Evolutionary conservation across 2,329 filamentous ascomycete species (phyloP), one percentile per base, ranked within the genome.

Genomic region (Aspergillus latus): DNA sequence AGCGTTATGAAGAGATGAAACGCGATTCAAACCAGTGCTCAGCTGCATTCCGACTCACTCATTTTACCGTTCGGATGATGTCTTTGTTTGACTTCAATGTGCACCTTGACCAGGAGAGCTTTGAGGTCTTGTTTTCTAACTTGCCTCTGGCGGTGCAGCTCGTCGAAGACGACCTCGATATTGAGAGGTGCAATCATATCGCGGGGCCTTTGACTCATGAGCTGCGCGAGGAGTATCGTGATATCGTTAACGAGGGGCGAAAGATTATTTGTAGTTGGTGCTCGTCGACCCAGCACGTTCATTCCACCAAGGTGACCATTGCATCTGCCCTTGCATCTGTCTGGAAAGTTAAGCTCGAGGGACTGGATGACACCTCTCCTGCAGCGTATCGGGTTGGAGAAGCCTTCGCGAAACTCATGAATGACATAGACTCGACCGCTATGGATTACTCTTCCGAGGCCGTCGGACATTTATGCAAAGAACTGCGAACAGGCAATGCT

Each of bases 21-120:
- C 80, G 87, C 43, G 92, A 96, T 68, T 77, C 81, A 3, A 82
- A 84, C 61, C 89, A 89, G 0, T 84, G 86, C 32, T 90, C 90
- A 1, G 78, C 89, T 52, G 85, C 90, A 1, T 83, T 90, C 11
- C 82, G 93, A 54, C 89, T 95, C 76, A 85, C 88, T 1, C 79
- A 88, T 49, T 96, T 92, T 69, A 82, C 85, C 0, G 78, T 80
- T 5, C 81, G 80, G 48, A 69, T 94, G 0, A 68, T 92, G 32
- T 73, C 75, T 15, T 71, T 70, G 1, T 72, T 72, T 2, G 69
- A 76, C 15, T 50, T 75, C 2, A 60, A 74, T 10, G 62, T 68
- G 11, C 60, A 64, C 34, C 49, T 76, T 5, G 62, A 71, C 39
- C 47, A 69, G 43, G 68, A 72, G 42, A 60, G 70, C 49, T 64